Percentiles rank a stretch among this genome's conserved stretches.
Conservation (phyloP, 257 asterid genomes). For the Jacaranda copaia region DNA sequence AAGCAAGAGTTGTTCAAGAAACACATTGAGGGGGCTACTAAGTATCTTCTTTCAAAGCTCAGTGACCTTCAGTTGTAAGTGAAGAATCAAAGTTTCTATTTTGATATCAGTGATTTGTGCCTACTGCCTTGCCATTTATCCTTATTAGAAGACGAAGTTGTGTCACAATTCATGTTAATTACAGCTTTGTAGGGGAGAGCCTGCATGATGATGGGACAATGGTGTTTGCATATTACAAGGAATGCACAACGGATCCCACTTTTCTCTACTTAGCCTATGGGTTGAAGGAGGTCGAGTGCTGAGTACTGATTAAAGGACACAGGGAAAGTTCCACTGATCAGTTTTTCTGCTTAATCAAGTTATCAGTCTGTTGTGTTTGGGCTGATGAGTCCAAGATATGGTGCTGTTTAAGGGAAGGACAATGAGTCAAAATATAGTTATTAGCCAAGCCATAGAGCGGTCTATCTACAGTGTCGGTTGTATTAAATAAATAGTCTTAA, state of each 20-base stretch:
- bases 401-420: no score
- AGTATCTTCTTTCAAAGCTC: slow-evolving; percentile 57
- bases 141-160: not conserved
- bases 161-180: no score
- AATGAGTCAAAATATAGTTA: no score
- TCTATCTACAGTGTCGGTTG: no score
- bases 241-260: slow-evolving; percentile 61
- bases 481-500: no score
- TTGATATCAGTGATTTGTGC: not conserved
- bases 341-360: not conserved
- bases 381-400: not conserved
- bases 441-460: no score
- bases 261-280: slow-evolving; percentile 59
- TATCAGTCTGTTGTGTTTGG: not conserved
- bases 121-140: not conserved
- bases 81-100: no score
- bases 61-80: slow-evolving; percentile 65
- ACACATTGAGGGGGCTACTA: slow-evolving; percentile 63
- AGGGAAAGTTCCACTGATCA: not conserved
- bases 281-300: slow-evolving; percentile 64
- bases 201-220: slow-evolving; percentile 52
- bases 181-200: slow-evolving; percentile 69
- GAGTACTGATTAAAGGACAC: not conserved
- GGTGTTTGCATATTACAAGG: slow-evolving; percentile 64
- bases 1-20: slow-evolving; percentile 59